A percentile compares a stretch with the other conserved stretches of the same genome.
Evolutionary conservation across 345 rosid species (phyloP).

Genomic region (Citropsis articulata): DNA sequence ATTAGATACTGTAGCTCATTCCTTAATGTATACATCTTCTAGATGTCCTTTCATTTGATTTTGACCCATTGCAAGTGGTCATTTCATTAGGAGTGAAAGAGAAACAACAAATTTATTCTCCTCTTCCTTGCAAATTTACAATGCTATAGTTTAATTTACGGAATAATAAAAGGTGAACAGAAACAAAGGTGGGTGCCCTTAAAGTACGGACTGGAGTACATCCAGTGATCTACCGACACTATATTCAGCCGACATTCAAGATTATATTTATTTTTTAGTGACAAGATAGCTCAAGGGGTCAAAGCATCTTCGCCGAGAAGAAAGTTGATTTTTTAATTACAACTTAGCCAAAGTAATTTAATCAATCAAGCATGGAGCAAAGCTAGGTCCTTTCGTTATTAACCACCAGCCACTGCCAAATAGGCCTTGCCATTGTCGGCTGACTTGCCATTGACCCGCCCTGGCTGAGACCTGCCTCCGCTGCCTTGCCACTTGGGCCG

Average conservation of each 20-base stretch:
- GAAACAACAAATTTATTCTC: not conserved
- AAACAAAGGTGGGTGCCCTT: not conserved
- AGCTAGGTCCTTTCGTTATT: not conserved
- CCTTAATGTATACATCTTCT: too few relatives aligned
- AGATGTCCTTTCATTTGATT: too few relatives aligned
- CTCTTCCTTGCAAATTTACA: not conserved
- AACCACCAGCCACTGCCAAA: too few relatives aligned
- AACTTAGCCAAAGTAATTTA: not conserved
- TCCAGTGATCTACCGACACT: not conserved
- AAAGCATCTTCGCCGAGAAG: not conserved
- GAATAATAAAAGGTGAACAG: not conserved
- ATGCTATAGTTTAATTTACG: not conserved
- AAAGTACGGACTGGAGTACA: not conserved
- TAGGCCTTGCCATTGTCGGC: too few relatives aligned
- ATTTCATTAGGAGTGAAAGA: too few relatives aligned
- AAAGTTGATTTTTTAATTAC: not conserved
- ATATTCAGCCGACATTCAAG: slow-evolving; percentile 14
- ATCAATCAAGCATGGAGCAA: too few relatives aligned
- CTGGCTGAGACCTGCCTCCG: too few relatives aligned
- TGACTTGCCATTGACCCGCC: too few relatives aligned
- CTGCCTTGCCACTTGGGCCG: too few relatives aligned
- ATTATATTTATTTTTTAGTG: not conserved
- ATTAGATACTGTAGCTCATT: too few relatives aligned
- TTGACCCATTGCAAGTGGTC: too few relatives aligned
- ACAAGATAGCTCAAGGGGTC: not conserved